These are phyloP conservation scores for Symmetrospora coprosmae DNA, from an alignment of 768 basidiomycete species.

Conservation along the genomic window DNA sequence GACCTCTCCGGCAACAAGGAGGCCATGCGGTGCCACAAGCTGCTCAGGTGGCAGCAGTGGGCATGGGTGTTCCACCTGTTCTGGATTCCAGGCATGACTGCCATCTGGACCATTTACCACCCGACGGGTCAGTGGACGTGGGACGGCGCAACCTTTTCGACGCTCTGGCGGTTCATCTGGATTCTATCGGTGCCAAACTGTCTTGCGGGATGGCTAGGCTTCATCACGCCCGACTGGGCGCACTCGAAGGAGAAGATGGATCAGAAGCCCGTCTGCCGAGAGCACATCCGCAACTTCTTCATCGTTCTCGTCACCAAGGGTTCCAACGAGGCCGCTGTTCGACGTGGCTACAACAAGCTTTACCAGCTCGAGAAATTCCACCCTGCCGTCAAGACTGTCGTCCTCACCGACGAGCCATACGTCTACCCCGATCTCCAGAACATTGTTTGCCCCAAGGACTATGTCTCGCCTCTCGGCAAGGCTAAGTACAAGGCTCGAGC, in stretches of 20 bases:
- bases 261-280: conserved; percentile 33
- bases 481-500: conserved; percentile 37
- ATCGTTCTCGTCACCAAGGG: conserved; percentile 36
- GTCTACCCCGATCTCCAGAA: conserved; percentile 36
- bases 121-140: conserved; percentile 32
- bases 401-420: conserved; percentile 24
- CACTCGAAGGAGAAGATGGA: conserved; percentile 29
- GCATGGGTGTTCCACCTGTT: conserved; percentile 34
- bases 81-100: conserved; percentile 33
- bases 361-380: conserved; percentile 35
- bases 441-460: conserved; percentile 36
- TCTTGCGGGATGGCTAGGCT: conserved; percentile 34
- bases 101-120: conserved; percentile 32
- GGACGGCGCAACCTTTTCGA: conserved; percentile 32
- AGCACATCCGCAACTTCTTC: conserved; percentile 36
- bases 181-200: conserved; percentile 35
- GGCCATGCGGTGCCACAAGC: conserved; percentile 31
- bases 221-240: conserved; percentile 34
- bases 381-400: conserved; percentile 35
- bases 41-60: conserved; percentile 32
- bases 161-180: conserved; percentile 36
- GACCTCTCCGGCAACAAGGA: conserved; percentile 33
- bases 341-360: conserved; percentile 35
- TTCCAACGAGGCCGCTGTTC: conserved; percentile 35
- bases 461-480: conserved; percentile 35